Evolutionary conservation across 2,329 filamentous ascomycete genomes (phyloP).

Genomic region (Calonectria pauciramosa): DNA sequence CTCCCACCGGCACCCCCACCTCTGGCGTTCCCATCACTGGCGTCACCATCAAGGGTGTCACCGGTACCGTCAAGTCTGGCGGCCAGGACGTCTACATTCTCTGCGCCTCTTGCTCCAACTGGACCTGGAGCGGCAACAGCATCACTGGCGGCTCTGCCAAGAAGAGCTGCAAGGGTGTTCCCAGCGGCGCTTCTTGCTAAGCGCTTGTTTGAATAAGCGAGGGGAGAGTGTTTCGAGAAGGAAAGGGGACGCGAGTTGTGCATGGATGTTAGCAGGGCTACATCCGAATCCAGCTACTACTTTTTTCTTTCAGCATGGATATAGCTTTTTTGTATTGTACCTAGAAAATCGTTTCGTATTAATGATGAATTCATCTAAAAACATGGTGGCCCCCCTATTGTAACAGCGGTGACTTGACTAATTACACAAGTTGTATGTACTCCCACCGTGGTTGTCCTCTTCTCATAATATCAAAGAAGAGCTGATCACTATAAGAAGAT

Average conservation of each 20-base stretch:
- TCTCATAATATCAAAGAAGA: background rate
- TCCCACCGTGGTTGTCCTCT: background rate
- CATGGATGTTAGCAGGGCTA: background rate
- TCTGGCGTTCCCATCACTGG: conserved; percentile 65
- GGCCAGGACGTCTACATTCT: conserved; percentile 64
- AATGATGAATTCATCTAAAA: background rate
- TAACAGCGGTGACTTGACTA: background rate
- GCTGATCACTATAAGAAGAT: background rate
- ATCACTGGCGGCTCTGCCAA: conserved; percentile 65
- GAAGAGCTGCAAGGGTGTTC: conserved; percentile 44
- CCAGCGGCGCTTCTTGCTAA: conserved; percentile 42
- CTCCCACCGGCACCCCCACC: conserved; percentile 60
- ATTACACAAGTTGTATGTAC: background rate
- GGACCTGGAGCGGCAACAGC: conserved; percentile 63
- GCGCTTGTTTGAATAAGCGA: background rate
- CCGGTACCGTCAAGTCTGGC: conserved; percentile 55
- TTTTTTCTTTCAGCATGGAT: conserved; percentile 1
- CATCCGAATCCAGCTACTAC: background rate
- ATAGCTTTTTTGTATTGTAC: background rate
- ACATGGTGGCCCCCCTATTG: background rate
- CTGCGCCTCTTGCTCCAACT: conserved; percentile 65
- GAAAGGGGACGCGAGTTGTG: background rate
- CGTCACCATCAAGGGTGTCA: conserved; percentile 58
- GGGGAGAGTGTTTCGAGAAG: background rate
- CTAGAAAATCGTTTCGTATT: background rate